Base-by-base conservation (phyloP, 306 rosid species). In the Delonix regia region DNA sequence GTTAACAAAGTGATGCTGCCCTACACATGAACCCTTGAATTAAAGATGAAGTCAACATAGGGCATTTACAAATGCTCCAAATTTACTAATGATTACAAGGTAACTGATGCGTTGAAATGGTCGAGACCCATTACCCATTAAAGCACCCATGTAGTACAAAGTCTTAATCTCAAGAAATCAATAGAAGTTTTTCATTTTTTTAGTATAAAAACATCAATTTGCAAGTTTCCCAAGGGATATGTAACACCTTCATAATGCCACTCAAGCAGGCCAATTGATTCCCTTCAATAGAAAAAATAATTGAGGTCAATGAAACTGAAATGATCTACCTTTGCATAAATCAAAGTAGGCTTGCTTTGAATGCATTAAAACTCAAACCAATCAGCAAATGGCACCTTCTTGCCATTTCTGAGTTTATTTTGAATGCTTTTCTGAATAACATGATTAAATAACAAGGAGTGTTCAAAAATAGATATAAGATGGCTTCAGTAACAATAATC, bases 1-100 rank as follows among this genome's bases (percentile, higher is more conserved):
- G 25, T 55, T 6, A 49, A 69, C 53, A 69, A 75, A 33, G 60
- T 6, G n/a, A 63, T 22, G 34, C 55, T 49, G n/a, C 7, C 59
- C 63, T 9, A 16, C 14, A 22, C 13, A 49, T 52, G 62, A 30
- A 52, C 78, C n/a, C 78, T 28, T 44, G 39, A 75, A 52, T 52
- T 16, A 77, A 16, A 71, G 45, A 21, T 22, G 8, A 3, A 34
- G n/a, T 25, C 57, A 62, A 38, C 6, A 61, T 14, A 25, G 44
- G n/a, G 24, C 33, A 52, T 52, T 30, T 56, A 56, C 63, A 56
- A 22, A 22, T 22, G 63, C 30, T 22, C 14, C 34, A 56, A 56
- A 25, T 22, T 55, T 24, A 56, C 63, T 18, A 27, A 18, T 52
- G 6, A n/a, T 52, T 52, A 52, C 24, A 52, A 52, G 11, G 59